Evolutionary conservation across 2,329 filamentous ascomycete species (phyloP), one percentile per base, ranked within the genome.

Genomic region (Ophiostoma novo-ulmi): DNA sequence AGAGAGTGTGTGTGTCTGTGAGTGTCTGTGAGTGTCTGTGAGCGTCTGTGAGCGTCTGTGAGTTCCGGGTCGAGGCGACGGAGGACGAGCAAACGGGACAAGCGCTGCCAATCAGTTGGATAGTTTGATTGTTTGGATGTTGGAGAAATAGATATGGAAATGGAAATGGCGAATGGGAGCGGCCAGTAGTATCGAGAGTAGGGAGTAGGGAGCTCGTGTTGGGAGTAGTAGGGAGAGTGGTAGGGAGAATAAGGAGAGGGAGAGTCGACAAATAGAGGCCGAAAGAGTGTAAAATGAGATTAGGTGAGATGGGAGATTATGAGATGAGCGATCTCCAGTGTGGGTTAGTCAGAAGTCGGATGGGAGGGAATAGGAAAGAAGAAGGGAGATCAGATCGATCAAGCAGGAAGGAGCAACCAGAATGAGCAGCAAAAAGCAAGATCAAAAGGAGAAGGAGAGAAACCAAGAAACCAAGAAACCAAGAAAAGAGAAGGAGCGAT

Each of bases 61-160:
- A 31, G 20, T 2, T 7, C 5, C 22, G 26, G 14, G 35, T 14
- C 52, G 48, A 38, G 44, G 31, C 31, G 68, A 64, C 70, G 48
- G 35, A 36, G 61, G 6, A 8, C 36, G 66, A 38, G 36, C 22
- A 66, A 71, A 66, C 35, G 61, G 70, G 63, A 61, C 68, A 71
- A 38, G 67, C 67, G 65, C 70, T 71, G 68, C 68, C 64, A 71
- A 71, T 71, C 70, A 70, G 68, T 52, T 35, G 22, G 64, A 68
- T 70, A 17, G 65, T 36, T 55, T 63, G 48, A 65, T 65, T 65
- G 36, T 64, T n/a, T 65, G 36, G 36, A 39, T 35, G 36, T 31
- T 31, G 31, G 31, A 31, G 36, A 13, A n/a, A 38, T 39, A 20
- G 63, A 39, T 10, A 10, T 65, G 36, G 63, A 8, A 52, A 31